A percentile compares a stretch with the other conserved stretches of the same genome.
These are phyloP conservation scores for Eucalyptus cladocalyx DNA, from an alignment of 345 rosid species.

Conservation along the genomic window DNA sequence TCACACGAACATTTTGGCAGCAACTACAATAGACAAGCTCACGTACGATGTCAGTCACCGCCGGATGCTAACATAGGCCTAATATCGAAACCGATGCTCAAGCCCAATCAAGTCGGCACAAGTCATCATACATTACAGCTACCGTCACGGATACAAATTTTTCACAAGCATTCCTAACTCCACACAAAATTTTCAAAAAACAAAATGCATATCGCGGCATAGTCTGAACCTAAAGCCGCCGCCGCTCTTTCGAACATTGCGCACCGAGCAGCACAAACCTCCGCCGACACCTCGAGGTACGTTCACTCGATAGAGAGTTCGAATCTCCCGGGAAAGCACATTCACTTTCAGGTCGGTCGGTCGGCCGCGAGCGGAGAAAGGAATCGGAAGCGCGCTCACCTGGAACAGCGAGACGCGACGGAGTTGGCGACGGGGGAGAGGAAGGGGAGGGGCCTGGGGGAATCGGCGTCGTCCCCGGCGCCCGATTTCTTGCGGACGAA, in stretches of 20 bases:
- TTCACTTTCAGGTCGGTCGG: not conserved
- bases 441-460: slow-evolving; percentile 64
- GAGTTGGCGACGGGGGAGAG: slow-evolving; percentile 79
- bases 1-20: not conserved
- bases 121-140: not conserved
- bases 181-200: not conserved
- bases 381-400: slow-evolving; percentile 15
- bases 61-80: not conserved
- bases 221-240: not conserved
- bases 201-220: not conserved
- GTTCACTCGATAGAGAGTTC: not conserved
- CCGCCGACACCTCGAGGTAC: not conserved
- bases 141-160: not conserved
- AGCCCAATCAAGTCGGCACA: not conserved
- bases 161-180: not conserved
- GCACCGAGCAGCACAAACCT: not conserved
- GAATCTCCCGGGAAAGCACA: not conserved
- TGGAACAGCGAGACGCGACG: slow-evolving; percentile 83
- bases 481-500: slow-evolving; percentile 43
- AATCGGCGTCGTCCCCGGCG: slow-evolving; percentile 17
- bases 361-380: not conserved
- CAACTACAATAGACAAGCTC: not conserved
- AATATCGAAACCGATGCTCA: not conserved
- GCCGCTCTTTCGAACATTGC: not conserved
- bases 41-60: not conserved